phyloP scores from a whole-genome alignment of 441 rosid genomes.

The Pelargonium fulgidum region DNA sequence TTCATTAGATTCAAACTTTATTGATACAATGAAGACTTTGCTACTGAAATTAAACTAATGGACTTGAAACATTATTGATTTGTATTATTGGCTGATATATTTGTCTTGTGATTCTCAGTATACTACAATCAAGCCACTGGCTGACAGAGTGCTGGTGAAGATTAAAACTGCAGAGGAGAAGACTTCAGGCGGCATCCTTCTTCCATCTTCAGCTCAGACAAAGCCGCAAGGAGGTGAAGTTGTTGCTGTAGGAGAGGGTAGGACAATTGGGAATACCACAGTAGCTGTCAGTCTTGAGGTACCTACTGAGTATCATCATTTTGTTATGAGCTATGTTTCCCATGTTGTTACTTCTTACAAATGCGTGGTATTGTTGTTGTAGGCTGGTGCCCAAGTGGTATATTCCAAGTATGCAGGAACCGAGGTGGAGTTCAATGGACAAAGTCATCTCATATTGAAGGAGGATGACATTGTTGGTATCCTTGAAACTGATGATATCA shows the following conservation, averaged over 20 bases:
- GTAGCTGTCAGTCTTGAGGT: constrained; percentile 55
- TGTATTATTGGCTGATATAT: not conserved
- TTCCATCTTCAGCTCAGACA: constrained; percentile 66
- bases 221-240: constrained; percentile 95
- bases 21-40: not conserved
- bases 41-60: not conserved
- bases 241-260: constrained; percentile 86
- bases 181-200: constrained; percentile 75
- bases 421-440: constrained; percentile 70
- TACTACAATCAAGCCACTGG: constrained; percentile 74
- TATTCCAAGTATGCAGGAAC: constrained; percentile 91
- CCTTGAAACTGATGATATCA: constrained; percentile 81
- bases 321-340: not conserved
- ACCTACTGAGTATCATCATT: not conserved
- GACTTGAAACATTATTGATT: not conserved
- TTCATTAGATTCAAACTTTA: no score
- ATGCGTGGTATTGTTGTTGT: constrained; percentile 16
- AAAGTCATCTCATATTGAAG: constrained; percentile 71
- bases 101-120: constrained; percentile 36
- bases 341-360: not conserved
- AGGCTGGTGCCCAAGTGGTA: constrained; percentile 73
- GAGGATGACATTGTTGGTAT: constrained; percentile 88
- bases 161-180: constrained; percentile 80
- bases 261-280: constrained; percentile 50
- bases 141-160: constrained; percentile 80